A percentile compares a stretch with the other conserved stretches of the same genome.
Evolutionary conservation across 768 basidiomycete species (phyloP).

Genomic region (Xerocomellus intermedius): DNA sequence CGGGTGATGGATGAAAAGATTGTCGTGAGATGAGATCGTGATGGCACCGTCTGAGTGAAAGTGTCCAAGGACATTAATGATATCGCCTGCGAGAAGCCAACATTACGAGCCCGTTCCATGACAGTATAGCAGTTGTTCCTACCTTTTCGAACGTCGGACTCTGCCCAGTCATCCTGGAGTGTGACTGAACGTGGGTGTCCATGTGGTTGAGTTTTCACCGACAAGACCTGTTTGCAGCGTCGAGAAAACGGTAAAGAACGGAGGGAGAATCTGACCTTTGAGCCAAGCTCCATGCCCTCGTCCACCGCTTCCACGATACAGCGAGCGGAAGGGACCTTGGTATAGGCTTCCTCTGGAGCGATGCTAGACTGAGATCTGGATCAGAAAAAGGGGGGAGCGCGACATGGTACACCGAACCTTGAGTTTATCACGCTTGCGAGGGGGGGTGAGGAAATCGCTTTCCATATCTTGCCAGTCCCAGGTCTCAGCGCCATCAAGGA

Average conservation of each 20-base stretch:
- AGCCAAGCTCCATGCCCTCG: conserved; percentile 22
- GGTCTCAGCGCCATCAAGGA: conserved; percentile 63
- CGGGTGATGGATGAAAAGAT: conserved; percentile 85
- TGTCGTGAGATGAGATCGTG: conserved; percentile 56
- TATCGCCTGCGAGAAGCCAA: conserved; percentile 57
- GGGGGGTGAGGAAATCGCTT: conserved; percentile 47
- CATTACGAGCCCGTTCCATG: background rate
- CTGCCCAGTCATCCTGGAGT: conserved; percentile 77
- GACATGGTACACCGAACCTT: conserved; percentile 16
- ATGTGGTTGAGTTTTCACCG: conserved; percentile 42
- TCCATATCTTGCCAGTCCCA: conserved; percentile 69
- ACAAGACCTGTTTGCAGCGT: conserved; percentile 42
- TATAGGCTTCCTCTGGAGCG: conserved; percentile 17
- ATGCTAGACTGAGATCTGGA: conserved; percentile 7
- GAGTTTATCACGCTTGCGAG: conserved; percentile 30
- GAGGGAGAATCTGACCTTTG: conserved; percentile 17
- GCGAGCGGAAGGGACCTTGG: conserved; percentile 46
- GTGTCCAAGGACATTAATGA: conserved; percentile 70
- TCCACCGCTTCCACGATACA: conserved; percentile 55
- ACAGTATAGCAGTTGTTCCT: conserved; percentile 8
- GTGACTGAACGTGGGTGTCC: conserved; percentile 48
- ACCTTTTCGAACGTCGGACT: conserved; percentile 63
- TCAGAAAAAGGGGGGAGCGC: conserved; percentile 1
- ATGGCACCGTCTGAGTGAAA: conserved; percentile 43
- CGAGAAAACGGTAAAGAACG: background rate